Conservation (phyloP, 2,329 filamentous ascomycete genomes). For the Colletotrichum sojae region DNA sequence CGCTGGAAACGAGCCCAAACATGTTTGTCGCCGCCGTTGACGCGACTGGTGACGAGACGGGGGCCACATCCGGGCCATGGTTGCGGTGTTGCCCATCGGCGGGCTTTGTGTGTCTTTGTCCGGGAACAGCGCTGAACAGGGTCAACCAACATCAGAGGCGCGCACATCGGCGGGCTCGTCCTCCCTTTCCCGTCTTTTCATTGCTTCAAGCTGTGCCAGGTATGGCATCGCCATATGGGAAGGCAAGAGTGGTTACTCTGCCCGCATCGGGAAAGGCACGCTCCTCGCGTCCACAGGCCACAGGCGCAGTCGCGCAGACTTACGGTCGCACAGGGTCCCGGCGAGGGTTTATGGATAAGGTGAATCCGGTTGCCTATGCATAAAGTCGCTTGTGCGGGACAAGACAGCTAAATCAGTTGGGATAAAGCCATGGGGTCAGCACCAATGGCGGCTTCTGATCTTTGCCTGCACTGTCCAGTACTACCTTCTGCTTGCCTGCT, state of each 20-base stretch:
- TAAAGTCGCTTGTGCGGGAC: constrained; percentile 20
- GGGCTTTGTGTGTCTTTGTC: constrained; percentile 2
- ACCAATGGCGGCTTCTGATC: neutral
- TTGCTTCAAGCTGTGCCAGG: no score
- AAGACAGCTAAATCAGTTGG: constrained; percentile 10
- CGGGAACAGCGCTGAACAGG: constrained; percentile 19
- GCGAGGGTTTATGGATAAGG: constrained; percentile 2
- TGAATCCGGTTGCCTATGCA: constrained; percentile 4
- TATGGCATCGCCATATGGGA: no score
- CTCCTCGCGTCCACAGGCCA: neutral
- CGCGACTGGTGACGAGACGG: constrained; percentile 11
- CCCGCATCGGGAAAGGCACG: neutral
- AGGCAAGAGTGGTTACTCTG: no score
- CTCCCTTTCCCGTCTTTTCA: no score
- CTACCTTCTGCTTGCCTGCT: no score
- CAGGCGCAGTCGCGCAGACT: no score
- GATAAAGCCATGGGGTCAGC: neutral
- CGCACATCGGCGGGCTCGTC: neutral
- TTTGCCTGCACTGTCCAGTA: no score
- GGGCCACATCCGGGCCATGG: constrained; percentile 10
- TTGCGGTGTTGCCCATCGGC: constrained; percentile 15
- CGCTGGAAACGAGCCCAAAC: constrained; percentile 8
- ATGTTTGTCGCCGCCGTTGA: constrained; percentile 11
- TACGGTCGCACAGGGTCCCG: neutral
- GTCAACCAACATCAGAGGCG: neutral